A percentile compares a stretch with the other conserved stretches of the same genome.
Evolutionary conservation across 176 grass and related monocot species (phyloP).

Genomic region (Oryza rufipogon): DNA sequence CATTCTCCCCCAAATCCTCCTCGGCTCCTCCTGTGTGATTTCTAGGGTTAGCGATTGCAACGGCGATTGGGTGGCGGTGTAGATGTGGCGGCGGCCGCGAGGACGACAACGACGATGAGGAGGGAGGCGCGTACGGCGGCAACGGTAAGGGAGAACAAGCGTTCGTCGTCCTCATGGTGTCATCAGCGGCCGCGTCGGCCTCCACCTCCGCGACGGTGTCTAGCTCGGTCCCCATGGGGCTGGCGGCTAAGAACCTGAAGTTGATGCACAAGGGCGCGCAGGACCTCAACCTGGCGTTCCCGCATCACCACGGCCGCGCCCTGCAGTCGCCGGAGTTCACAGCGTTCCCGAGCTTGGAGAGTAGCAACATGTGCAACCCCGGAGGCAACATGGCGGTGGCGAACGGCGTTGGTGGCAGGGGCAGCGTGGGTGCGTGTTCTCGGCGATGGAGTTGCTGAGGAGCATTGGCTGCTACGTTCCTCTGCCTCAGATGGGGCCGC

Average conservation of each 20-base stretch:
- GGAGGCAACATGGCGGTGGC: background rate
- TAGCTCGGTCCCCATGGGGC: conserved; percentile 32
- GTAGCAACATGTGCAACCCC: conserved; percentile 52
- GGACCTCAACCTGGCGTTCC: conserved; percentile 87
- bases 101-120: too few species aligned
- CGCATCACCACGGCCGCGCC: conserved; percentile 55
- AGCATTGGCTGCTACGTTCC: conserved; percentile 63
- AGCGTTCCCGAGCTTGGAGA: conserved; percentile 75
- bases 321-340: conserved; percentile 59
- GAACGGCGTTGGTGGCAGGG: conserved; percentile 31
- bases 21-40: too few species aligned
- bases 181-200: conserved; percentile 36
- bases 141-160: conserved; percentile 75
- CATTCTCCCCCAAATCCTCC: too few species aligned
- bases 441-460: conserved; percentile 87
- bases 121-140: conserved; percentile 38
- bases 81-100: too few species aligned
- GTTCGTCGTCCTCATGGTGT: conserved; percentile 55
- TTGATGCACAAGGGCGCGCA: conserved; percentile 66
- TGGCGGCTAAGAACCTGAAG: conserved; percentile 61
- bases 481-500: conserved; percentile 52
- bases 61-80: too few species aligned
- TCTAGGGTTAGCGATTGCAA: too few species aligned
- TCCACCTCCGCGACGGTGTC: conserved; percentile 43
- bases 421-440: conserved; percentile 53